Evolutionary conservation across 2,329 filamentous ascomycete species (phyloP), one percentile per base, ranked within the genome.

Genomic region (Aureobasidium sp.): DNA sequence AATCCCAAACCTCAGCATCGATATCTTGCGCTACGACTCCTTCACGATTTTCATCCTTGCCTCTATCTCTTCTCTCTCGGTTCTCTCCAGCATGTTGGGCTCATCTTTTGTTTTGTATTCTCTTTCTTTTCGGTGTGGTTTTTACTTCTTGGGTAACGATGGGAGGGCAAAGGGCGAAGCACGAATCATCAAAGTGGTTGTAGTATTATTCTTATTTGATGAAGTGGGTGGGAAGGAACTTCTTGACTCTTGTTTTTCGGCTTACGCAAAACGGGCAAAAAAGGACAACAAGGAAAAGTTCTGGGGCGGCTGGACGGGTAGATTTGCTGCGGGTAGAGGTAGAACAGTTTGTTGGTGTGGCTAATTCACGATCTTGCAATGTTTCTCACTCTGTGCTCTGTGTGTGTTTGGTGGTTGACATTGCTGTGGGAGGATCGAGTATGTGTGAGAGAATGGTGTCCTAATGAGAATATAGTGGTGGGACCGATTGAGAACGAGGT

Each of bases 61-160:
- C 29, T 23, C 34, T 13, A 3, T 3, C 13, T 20, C 20, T 48
- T 20, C 29, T 23, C 23, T 47, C 10, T 29, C 44, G 44, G 27
- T 51, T 51, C 15, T 48, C 44, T 20, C 8, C 23, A 20, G 27
- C 47, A 50, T 50, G 47, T 50, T 9, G 47, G 47, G 29, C 27
- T 34, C 15, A 20, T 10, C n/a, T 29, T 15, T 47, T 5, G 6
- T 51, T 23, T 17, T 48, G 26, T 48, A 4, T 10, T 48, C 32
- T 51, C 6, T n/a, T 15, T n/a, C 27, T 51, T 32, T 51, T 51
- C 48, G 48, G 48, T 51, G 48, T 51, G 48, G 48, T 51, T 51
- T 20, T 36, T 51, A 51, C 32, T 51, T 51, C 13, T 32, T 32
- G 8, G 29, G 29, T 32, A 8, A 32, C 29, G 8, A 32, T 34